These are phyloP conservation scores for Puccinia hordei DNA, from an alignment of 1,284 basidiomycete genomes.

Conservation along the genomic window DNA sequence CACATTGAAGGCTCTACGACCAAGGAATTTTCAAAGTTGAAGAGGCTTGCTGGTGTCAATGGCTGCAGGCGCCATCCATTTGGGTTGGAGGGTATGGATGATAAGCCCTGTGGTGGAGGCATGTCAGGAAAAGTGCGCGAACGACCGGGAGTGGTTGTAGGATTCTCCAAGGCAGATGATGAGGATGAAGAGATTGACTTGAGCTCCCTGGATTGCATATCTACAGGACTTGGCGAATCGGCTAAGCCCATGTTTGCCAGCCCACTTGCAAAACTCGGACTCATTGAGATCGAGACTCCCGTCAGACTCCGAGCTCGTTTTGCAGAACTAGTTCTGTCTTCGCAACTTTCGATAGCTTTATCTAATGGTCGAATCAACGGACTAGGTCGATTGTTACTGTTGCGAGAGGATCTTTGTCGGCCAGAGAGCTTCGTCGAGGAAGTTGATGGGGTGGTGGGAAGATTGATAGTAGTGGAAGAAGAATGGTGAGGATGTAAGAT, in stretches of 20 bases:
- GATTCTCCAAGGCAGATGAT: constrained; percentile 14
- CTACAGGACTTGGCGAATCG: constrained; percentile 77
- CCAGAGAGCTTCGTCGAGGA: constrained; percentile 13
- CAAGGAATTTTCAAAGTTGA: constrained; percentile 22
- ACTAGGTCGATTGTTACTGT: constrained; percentile 30
- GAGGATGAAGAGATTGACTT: constrained; percentile 20
- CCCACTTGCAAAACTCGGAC: constrained; percentile 18
- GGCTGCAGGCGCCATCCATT: constrained; percentile 24
- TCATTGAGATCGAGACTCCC: constrained; percentile 55
- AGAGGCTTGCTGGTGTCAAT: constrained; percentile 18
- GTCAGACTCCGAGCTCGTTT: constrained; percentile 55
- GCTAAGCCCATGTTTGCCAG: constrained; percentile 41
- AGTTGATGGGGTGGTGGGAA: neutral
- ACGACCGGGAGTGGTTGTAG: neutral
- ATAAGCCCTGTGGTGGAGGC: neutral
- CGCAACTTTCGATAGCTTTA: constrained; percentile 51
- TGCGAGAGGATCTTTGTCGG: constrained; percentile 25
- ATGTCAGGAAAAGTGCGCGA: neutral
- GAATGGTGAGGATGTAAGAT: constrained; percentile 11
- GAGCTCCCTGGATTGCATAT: constrained; percentile 58
- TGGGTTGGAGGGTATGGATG: neutral
- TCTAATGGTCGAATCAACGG: constrained; percentile 30
- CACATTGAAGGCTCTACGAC: neutral
- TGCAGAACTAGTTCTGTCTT: constrained; percentile 62
- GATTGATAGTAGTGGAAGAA: neutral